Conservation (phyloP, 2,329 filamentous ascomycete species). For the Coniella vitis region DNA sequence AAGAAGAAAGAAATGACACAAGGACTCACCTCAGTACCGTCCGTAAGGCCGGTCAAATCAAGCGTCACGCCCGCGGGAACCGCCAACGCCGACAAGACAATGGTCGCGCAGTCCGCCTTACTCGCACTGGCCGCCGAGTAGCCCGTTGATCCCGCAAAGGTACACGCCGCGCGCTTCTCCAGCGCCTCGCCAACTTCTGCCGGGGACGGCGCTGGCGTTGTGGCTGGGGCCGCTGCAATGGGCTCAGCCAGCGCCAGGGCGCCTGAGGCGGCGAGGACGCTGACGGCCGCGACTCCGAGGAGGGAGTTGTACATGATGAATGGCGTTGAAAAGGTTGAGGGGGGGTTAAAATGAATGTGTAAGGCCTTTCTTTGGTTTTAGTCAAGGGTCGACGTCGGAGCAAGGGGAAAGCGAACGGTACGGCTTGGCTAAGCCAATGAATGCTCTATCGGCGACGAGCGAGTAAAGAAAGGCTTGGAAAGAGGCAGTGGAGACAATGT, state of each 20-base stretch:
- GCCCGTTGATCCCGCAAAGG: conserved; percentile 42
- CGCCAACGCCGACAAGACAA: conserved; percentile 29
- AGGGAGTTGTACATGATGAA: background rate
- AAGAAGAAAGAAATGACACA: no score
- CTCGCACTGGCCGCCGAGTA: conserved; percentile 33
- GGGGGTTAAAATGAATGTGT: background rate
- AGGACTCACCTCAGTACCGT: conserved; percentile 26
- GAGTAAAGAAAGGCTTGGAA: no score
- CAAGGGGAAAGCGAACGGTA: no score
- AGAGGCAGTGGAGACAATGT: no score
- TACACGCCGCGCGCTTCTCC: conserved; percentile 32
- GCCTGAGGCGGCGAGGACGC: background rate
- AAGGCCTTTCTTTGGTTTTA: no score
- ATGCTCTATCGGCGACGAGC: no score
- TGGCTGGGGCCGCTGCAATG: conserved; percentile 2
- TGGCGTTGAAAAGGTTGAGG: background rate
- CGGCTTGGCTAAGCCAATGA: no score
- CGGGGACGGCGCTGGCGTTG: conserved; percentile 8
- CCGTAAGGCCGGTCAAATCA: conserved; percentile 27
- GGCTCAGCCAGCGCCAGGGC: background rate
- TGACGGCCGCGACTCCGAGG: background rate
- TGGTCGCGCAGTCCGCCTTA: conserved; percentile 27
- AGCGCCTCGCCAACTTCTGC: conserved; percentile 4
- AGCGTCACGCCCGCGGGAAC: conserved; percentile 31
- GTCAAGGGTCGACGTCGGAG: no score